Percentiles rank a stretch among this genome's conserved stretches.
These are phyloP conservation scores for Botrytis cinerea DNA, from an alignment of 2,329 filamentous ascomycete genomes.

Conservation along the genomic window DNA sequence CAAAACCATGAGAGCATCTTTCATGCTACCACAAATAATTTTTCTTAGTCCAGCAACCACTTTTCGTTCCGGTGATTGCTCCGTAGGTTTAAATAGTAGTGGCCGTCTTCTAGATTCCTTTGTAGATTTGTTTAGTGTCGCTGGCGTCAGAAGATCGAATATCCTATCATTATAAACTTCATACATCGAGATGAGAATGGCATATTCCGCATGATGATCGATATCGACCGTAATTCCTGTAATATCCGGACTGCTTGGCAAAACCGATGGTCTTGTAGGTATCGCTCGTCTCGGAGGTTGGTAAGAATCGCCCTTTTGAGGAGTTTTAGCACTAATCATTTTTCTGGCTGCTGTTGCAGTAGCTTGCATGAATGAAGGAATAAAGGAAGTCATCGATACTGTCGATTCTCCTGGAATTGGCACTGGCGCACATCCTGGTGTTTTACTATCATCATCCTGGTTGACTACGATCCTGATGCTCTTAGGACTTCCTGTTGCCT, in stretches of 20 bases:
- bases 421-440: conserved; percentile 25
- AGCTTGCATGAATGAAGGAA: conserved; percentile 40
- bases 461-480: conserved; percentile 35
- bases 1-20: conserved; percentile 84
- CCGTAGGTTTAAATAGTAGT: conserved; percentile 88
- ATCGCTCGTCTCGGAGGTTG: conserved; percentile 60
- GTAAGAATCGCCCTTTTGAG: conserved; percentile 54
- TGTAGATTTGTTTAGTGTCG: conserved; percentile 58
- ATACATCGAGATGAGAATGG: conserved; percentile 93
- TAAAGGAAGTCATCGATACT: conserved; percentile 27
- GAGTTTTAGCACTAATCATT: conserved; percentile 41
- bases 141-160: conserved; percentile 81
- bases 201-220: conserved; percentile 75
- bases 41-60: conserved; percentile 91
- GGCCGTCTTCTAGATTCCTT: conserved; percentile 76
- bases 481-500: conserved; percentile 37
- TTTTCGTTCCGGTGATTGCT: conserved; percentile 86
- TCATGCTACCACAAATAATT: conserved; percentile 77
- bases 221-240: conserved; percentile 66
- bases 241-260: conserved; percentile 76
- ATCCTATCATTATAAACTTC: conserved; percentile 99
- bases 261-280: conserved; percentile 66
- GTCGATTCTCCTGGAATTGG: conserved; percentile 24
- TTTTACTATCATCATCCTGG: conserved; percentile 25
- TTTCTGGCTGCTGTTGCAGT: conserved; percentile 40